Evolutionary conservation across 2,329 filamentous ascomycete genomes (phyloP), one percentile per base, ranked within the genome.

Genomic region (Fusarium tricinctum): DNA sequence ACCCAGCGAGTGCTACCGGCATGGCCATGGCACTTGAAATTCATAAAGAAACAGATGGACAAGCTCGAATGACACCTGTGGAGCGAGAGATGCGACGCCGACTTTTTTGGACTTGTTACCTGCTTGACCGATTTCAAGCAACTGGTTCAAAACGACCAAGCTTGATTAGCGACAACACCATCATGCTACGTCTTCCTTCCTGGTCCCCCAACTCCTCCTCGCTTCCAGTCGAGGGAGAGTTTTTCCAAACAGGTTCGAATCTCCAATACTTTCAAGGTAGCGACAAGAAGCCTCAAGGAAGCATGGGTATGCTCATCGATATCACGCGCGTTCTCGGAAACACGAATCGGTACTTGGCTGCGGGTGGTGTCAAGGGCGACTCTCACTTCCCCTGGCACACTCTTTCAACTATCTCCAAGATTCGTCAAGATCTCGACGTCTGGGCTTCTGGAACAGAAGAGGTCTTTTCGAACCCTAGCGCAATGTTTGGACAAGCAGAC

Each of bases 301-400:
- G 91, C 75, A 91, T 87, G 58, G 91, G 91, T 8, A 91, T 97
- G 86, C 85, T 97, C 30, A 93, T 97, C 69, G 92, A 96, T 73
- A 94, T 97, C 66, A 89, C 89, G 28, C 89, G 92, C 33, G 92
- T 97, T 45, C 84, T 97, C 8, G 93, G 93, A 33, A 90, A 91
- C 62, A 95, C 93, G 3, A 96, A 94, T 74, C 87, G 90, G 62
- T 97, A 97, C 77, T 84, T 97, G 49, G 92, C 93, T 10, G 91
- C 92, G 3, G 93, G 93, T 8, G 93, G 93, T 33, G 92, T 96
- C 57, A 96, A 95, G 79, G 92, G 92, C 30, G 93, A 97, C 75
- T 94, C 92, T 0, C 93, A 97, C 77, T 97, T 97, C 69, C 93
- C 93, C 12, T 97, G 93, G 93, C 93, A 97, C 76, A 89, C 92